These are phyloP conservation scores for Backusella tuberculispora DNA, from an alignment of 192 early-diverging fungal genomes.

Conservation along the genomic window DNA sequence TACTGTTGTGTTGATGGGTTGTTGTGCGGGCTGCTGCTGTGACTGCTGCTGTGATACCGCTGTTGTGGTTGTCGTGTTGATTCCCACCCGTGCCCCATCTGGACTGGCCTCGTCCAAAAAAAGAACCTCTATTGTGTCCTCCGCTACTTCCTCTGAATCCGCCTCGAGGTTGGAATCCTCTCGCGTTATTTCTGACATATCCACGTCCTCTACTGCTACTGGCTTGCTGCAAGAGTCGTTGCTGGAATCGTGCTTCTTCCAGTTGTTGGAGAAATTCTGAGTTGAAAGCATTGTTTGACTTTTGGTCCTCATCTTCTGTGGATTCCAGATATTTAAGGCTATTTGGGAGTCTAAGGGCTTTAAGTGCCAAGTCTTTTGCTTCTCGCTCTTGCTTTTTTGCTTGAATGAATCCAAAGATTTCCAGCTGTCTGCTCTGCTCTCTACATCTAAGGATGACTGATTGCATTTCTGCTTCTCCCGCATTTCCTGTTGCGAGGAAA, in stretches of 20 bases:
- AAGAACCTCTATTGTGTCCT: too few relatives aligned
- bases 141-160: too few relatives aligned
- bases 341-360: neutral
- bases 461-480: neutral
- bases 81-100: too few relatives aligned
- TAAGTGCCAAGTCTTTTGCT: neutral
- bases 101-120: too few relatives aligned
- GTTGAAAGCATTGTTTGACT: neutral
- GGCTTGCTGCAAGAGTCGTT: neutral
- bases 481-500: neutral
- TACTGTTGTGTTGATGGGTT: too few relatives aligned
- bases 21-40: too few relatives aligned
- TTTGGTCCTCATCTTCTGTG: neutral
- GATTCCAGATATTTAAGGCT: neutral
- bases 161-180: neutral
- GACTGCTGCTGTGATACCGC: too few relatives aligned
- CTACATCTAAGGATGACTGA: neutral
- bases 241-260: neutral
- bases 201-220: too few relatives aligned
- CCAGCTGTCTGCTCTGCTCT: neutral
- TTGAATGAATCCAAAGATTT: neutral
- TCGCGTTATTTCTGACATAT: too few relatives aligned
- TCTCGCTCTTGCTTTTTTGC: constrained; percentile 2
- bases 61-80: too few relatives aligned
- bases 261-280: neutral